These are phyloP conservation scores for Gaultheria prostrata DNA, from an alignment of 148 eudicot species.

Conservation along the genomic window DNA sequence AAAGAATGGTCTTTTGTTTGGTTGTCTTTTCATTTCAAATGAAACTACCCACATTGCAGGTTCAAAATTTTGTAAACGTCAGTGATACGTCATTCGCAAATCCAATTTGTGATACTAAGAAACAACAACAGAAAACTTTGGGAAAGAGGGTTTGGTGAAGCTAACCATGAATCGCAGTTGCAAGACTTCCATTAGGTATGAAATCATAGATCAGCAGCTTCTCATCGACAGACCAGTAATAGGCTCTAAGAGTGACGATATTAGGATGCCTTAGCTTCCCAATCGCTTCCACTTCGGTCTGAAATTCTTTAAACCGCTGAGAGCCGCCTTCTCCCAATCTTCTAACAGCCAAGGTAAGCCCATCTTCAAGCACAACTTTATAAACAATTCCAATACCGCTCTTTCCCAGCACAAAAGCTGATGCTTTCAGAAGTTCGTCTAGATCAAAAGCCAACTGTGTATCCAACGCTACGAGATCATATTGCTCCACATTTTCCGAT, in stretches of 20 bases:
- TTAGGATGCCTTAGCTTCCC: constrained; percentile 89
- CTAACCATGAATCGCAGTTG: constrained; percentile 83
- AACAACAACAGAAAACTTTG: background rate
- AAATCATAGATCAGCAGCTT: constrained; percentile 91
- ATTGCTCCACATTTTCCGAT: constrained; percentile 78
- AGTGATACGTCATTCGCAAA: background rate
- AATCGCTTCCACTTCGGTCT: constrained; percentile 88
- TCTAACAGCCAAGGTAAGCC: constrained; percentile 80
- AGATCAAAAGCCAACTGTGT: constrained; percentile 68
- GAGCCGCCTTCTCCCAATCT: constrained; percentile 97
- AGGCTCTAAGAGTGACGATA: constrained; percentile 78
- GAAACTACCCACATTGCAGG: background rate
- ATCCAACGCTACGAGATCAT: constrained; percentile 81
- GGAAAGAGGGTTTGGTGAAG: constrained; percentile 15
- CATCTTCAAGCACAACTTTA: constrained; percentile 94
- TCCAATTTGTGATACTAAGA: background rate
- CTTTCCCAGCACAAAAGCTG: constrained; percentile 92
- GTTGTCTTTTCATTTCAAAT: background rate
- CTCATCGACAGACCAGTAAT: constrained; percentile 97
- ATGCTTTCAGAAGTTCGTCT: constrained; percentile 94
- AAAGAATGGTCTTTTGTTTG: background rate
- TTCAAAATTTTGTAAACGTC: background rate
- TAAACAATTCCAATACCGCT: constrained; percentile 97
- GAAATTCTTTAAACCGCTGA: constrained; percentile 89
- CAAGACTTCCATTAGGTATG: constrained; percentile 72